A percentile compares a stretch with the other conserved stretches of the same genome.
Evolutionary conservation across 768 basidiomycete genomes (phyloP).

Genomic region (Suillus clintonianus): DNA sequence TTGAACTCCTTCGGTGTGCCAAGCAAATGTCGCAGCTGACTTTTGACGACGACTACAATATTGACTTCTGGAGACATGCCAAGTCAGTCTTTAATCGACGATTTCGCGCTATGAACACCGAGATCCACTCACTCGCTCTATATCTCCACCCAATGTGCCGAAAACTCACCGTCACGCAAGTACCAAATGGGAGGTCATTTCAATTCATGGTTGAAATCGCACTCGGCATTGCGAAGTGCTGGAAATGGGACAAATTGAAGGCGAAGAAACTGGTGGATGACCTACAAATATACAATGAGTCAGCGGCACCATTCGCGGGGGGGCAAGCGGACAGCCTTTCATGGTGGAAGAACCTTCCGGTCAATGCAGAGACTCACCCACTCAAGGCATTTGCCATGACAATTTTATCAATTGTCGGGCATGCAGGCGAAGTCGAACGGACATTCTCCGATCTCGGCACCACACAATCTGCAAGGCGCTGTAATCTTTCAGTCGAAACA

Average conservation of each 20-base stretch:
- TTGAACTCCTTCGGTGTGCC: constrained; percentile 24
- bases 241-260: constrained; percentile 22
- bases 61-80: no score
- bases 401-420: no score
- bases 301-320: constrained; percentile 22
- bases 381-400: background rate
- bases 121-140: no score
- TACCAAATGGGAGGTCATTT: background rate
- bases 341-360: constrained; percentile 29
- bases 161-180: background rate
- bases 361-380: constrained; percentile 7
- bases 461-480: no score
- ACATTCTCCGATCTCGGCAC: no score
- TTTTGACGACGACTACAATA: no score
- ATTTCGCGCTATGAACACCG: no score
- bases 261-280: constrained; percentile 21
- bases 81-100: no score
- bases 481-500: no score
- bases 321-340: constrained; percentile 16
- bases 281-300: constrained; percentile 23
- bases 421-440: no score
- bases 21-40: no score
- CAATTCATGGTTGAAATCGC: constrained; percentile 12
- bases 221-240: constrained; percentile 21
- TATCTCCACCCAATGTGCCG: no score